Conservation (phyloP, 176 grass and related monocot species). For the Alloteropsis semialata region DNA sequence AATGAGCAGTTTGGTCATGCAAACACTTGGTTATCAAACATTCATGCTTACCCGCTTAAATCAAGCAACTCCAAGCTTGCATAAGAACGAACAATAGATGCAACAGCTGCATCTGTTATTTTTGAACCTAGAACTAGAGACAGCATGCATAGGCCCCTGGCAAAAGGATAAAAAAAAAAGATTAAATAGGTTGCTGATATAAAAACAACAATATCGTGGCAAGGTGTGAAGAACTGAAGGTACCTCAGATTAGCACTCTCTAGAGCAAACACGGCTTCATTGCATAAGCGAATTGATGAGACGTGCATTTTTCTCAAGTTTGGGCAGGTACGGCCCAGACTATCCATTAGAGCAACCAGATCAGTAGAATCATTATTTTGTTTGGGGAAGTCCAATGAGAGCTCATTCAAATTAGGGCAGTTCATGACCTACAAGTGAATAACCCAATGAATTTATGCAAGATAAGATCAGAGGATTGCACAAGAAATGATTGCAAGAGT, state of each 20-base stretch:
- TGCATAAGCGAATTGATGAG: constrained; percentile 66
- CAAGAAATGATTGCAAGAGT: not conserved
- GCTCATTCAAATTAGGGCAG: constrained; percentile 75
- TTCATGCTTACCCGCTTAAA: constrained; percentile 70
- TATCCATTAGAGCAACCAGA: constrained; percentile 66
- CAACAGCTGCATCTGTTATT: constrained; percentile 92
- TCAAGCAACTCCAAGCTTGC: constrained; percentile 79
- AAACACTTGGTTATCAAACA: not conserved
- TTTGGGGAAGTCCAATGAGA: constrained; percentile 61
- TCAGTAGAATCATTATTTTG: constrained; percentile 78
- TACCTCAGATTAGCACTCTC: constrained; percentile 77
- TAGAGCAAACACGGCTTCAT: constrained; percentile 77
- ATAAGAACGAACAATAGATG: constrained; percentile 69
- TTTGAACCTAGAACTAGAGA: constrained; percentile 69
- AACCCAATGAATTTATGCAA: constrained; percentile 11
- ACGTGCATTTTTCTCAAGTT: constrained; percentile 71
- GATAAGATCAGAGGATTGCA: not conserved
- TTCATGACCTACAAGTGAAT: constrained; percentile 67
- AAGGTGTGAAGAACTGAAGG: not conserved
- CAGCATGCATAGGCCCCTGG: constrained; percentile 66
- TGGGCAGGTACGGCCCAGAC: constrained; percentile 66
- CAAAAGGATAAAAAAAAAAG: not conserved
- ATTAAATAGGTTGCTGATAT: not conserved
- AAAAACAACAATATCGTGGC: not conserved
- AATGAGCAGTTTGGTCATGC: not conserved